Conservation (phyloP, 371 early-diverging fungal species). For the Gilbertella persicaria region DNA sequence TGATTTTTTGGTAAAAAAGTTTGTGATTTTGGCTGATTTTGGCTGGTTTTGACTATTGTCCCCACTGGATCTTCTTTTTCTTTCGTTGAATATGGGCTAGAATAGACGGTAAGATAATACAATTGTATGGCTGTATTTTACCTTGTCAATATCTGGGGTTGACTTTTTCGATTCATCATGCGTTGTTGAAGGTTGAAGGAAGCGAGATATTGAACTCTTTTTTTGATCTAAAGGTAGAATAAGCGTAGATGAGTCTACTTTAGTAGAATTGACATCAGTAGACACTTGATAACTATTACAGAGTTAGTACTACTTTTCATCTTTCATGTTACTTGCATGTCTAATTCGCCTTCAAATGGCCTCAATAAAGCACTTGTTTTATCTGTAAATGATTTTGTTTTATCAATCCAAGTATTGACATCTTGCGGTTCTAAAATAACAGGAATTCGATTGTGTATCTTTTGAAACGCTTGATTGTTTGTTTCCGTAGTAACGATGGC, state of each 20-base stretch:
- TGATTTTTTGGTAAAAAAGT: constrained; percentile 9
- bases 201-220: constrained; percentile 38
- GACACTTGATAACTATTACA: constrained; percentile 43
- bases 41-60: no score
- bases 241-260: constrained; percentile 47
- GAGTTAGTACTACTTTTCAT: not conserved
- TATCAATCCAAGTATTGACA: constrained; percentile 63
- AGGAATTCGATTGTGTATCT: constrained; percentile 77
- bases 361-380: constrained; percentile 46
- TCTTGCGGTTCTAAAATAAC: constrained; percentile 61
- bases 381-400: constrained; percentile 35
- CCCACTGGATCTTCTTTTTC: no score
- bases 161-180: not conserved
- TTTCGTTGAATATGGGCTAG: no score
- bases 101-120: no score
- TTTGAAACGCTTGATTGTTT: constrained; percentile 34
- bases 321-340: constrained; percentile 44
- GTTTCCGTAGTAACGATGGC: constrained; percentile 65
- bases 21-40: constrained; percentile 3
- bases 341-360: constrained; percentile 55
- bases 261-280: constrained; percentile 37
- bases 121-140: no score
- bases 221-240: constrained; percentile 37
- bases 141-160: not conserved
- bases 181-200: constrained; percentile 12